Conservation (phyloP, 2,329 filamentous ascomycete species). For the Trematosphaeria pertusa region DNA sequence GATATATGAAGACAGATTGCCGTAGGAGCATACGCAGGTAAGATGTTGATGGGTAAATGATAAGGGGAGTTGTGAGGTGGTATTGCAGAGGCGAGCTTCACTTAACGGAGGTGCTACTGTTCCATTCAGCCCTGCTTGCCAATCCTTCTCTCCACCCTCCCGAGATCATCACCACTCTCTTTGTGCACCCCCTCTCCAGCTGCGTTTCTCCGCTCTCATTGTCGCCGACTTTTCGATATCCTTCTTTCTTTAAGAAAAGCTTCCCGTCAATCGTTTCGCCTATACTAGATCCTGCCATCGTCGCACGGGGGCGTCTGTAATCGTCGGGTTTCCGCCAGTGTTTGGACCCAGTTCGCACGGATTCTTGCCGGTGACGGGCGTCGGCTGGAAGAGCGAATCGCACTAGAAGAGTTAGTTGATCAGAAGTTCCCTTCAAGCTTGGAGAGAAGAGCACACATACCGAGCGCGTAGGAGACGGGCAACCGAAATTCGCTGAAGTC, state of each 20-base stretch:
- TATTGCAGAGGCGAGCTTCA: no score
- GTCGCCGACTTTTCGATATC: no score
- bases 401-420: slow-evolving; percentile 23
- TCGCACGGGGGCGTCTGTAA: background rate
- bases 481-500: slow-evolving; percentile 34
- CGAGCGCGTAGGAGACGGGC: slow-evolving; percentile 33
- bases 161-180: background rate
- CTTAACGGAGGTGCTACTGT: no score
- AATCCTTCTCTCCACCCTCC: no score
- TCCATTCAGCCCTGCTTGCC: no score
- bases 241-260: no score
- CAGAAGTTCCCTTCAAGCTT: no score
- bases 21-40: no score
- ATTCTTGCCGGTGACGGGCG: slow-evolving; percentile 31
- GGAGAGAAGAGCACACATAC: slow-evolving; percentile 29
- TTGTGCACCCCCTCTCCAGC: background rate
- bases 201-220: background rate
- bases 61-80: no score
- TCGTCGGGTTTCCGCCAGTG: slow-evolving; percentile 2
- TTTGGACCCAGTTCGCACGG: slow-evolving; percentile 34
- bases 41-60: no score
- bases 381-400: slow-evolving; percentile 28
- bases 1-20: no score
- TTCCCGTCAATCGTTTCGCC: slow-evolving; percentile 1
- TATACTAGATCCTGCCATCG: slow-evolving; percentile 11